phyloP scores from a whole-genome alignment of 2,329 filamentous ascomycete genomes.

The Ophiocordyceps polyrhachis-furcata region DNA sequence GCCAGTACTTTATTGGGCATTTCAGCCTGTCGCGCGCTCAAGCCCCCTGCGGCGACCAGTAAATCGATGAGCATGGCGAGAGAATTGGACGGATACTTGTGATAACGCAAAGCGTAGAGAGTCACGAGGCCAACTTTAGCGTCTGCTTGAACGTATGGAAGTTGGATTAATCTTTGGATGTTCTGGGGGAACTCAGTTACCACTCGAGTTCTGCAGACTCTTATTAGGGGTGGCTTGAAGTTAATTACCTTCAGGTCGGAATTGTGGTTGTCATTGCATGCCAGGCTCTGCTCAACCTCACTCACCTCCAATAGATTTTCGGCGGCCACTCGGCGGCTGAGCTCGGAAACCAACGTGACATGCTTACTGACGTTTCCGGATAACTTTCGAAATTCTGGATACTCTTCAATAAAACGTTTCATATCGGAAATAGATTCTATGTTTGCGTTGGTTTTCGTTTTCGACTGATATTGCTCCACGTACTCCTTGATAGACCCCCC shows the following conservation, averaged over 20 bases:
- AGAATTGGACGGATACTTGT: conserved; percentile 68
- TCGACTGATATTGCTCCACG: conserved; percentile 93
- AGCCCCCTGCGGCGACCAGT: conserved; percentile 63
- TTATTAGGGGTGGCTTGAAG: not conserved
- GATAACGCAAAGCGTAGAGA: conserved; percentile 86
- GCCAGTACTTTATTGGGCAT: conserved; percentile 65
- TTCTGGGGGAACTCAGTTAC: conserved; percentile 28
- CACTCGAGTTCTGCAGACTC: not conserved
- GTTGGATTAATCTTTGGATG: conserved; percentile 71
- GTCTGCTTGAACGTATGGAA: conserved; percentile 54
- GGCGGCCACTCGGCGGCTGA: conserved; percentile 71
- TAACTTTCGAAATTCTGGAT: conserved; percentile 90
- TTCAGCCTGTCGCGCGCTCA: conserved; percentile 56
- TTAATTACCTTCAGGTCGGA: conserved; percentile 65
- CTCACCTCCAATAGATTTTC: conserved; percentile 89
- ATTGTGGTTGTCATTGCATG: conserved; percentile 89
- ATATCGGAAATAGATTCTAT: conserved; percentile 96
- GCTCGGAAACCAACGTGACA: conserved; percentile 83
- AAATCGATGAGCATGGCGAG: conserved; percentile 75
- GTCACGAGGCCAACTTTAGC: conserved; percentile 82
- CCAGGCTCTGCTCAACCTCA: conserved; percentile 89
- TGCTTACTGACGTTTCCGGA: conserved; percentile 98
- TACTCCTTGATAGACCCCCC: conserved; percentile 97
- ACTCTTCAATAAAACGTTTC: conserved; percentile 98
- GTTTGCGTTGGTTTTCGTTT: conserved; percentile 90